These are phyloP conservation scores for Spathaspora arborariae DNA, from an alignment of 805 yeast genomes.

Conservation along the genomic window DNA sequence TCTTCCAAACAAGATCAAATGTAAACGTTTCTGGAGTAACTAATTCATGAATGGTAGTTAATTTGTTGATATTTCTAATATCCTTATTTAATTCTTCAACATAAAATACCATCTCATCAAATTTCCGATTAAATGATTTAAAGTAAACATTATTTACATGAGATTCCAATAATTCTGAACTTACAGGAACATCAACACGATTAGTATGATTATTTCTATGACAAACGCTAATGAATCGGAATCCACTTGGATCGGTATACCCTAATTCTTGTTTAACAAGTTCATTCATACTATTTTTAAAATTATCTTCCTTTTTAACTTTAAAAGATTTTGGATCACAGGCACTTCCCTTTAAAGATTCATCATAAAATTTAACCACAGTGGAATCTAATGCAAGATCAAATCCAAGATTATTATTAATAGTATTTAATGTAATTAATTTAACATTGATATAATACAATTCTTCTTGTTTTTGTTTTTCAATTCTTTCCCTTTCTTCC, in stretches of 20 bases:
- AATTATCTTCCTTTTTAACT: constrained; percentile 53
- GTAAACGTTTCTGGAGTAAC: constrained; percentile 21
- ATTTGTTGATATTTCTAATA: constrained; percentile 26
- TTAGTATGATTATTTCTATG: constrained; percentile 69
- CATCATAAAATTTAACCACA: constrained; percentile 40
- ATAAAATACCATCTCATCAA: constrained; percentile 54
- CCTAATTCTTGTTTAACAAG: constrained; percentile 45
- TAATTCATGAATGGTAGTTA: not conserved
- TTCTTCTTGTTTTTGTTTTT: constrained; percentile 63
- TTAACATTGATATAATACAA: constrained; percentile 45
- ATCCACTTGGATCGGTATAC: constrained; percentile 14
- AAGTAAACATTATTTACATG: constrained; percentile 52
- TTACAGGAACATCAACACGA: constrained; percentile 49
- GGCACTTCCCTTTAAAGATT: constrained; percentile 28
- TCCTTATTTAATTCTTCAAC: constrained; percentile 57
- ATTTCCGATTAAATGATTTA: constrained; percentile 42
- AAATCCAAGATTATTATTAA: constrained; percentile 63
- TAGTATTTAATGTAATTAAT: constrained; percentile 51
- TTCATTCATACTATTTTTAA: constrained; percentile 47
- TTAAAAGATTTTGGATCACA: constrained; percentile 48
- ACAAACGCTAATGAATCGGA: constrained; percentile 62
- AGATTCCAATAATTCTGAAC: constrained; percentile 23
- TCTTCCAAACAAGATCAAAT: constrained; percentile 17
- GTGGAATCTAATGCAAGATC: constrained; percentile 70
- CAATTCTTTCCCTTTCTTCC: constrained; percentile 51